Evolutionary conservation across 2,329 filamentous ascomycete genomes (phyloP).

Genomic region (Penicillium sclerotigenum): DNA sequence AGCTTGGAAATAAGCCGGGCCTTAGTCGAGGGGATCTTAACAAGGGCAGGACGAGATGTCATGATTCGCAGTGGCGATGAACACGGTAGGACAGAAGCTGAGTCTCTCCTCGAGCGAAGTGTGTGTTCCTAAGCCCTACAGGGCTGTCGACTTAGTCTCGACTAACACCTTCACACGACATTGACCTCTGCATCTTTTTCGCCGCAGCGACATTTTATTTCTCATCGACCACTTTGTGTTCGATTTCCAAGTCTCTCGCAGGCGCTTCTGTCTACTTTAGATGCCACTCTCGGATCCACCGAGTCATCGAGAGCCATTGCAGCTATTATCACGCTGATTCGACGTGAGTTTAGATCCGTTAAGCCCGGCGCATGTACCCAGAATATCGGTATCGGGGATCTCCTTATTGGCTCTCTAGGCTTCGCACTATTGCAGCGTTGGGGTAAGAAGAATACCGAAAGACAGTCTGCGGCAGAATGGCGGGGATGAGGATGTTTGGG

Average conservation of each 20-base stretch:
- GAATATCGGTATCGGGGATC: conserved; percentile 43
- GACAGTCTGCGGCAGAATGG: conserved; percentile 39
- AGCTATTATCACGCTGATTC: conserved; percentile 47
- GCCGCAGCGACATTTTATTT: conserved; percentile 47
- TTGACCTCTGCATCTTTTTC: conserved; percentile 49
- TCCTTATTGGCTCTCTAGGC: conserved; percentile 44
- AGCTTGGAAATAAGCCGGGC: conserved; percentile 46
- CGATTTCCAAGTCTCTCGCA: conserved; percentile 43
- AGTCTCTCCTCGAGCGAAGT: conserved; percentile 46
- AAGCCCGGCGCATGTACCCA: conserved; percentile 32
- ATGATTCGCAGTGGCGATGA: conserved; percentile 48
- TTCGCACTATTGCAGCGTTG: conserved; percentile 48
- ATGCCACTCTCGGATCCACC: conserved; percentile 48
- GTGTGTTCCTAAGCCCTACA: conserved; percentile 29
- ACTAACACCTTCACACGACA: conserved; percentile 38
- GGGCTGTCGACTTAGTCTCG: conserved; percentile 5
- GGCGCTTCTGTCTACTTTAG: conserved; percentile 44
- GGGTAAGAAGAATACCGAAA: conserved; percentile 45
- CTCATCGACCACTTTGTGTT: conserved; percentile 44
- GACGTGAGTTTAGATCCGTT: conserved; percentile 43
- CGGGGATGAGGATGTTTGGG: conserved; percentile 48
- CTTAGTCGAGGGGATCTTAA: conserved; percentile 45
- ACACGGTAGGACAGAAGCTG: conserved; percentile 42
- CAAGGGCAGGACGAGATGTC: conserved; percentile 45
- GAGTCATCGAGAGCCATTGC: conserved; percentile 50